Base-by-base conservation (phyloP, 2,329 filamentous ascomycete genomes). In the Fusarium hainanense region DNA sequence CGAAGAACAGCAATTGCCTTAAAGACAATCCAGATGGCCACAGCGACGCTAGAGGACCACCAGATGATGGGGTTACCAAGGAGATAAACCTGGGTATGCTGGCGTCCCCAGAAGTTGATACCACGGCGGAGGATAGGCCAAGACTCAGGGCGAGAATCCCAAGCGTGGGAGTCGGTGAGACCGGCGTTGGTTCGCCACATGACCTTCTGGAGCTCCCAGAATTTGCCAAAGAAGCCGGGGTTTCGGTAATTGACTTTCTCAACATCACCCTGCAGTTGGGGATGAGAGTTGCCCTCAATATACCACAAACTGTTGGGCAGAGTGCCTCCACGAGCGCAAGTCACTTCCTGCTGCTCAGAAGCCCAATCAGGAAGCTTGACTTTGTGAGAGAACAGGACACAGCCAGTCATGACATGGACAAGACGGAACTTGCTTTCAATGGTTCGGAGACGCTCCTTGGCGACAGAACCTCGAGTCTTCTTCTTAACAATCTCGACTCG, bases 111-210 rank as follows among this genome's bases (percentile, higher is more conserved):
- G 86, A 99, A 99, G 85, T 99, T 99, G 86, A 99, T 99, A 76
- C 96, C 96, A 68, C 96, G 93, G 72, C 89, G 89, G 54, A 99
- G 89, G 60, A 97, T 88, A 23, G 96, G 96, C 96, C 96, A 99
- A 9, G 94, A 95, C 34, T 90, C 89, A 32, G 96, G 96, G 47
- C 96, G 92, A 48, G 96, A 98, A 79, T 99, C 96, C 96, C 97
- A 99, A 54, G 94, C 93, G 78, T 99, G 96, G 20, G 94, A 97
- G 77, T 99, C 96, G 27, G 96, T 93, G 50, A 99, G 89, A 44
- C 96, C 96, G 32, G 96, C 96, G 78, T 99, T 99, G 37, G 96
- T 99, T 75, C 88, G 94, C 96, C 96, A 99, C 96, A 99, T 99
- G 69, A 99, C 96, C 81, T 92, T 91, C 79, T 99, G 94, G 46